These are phyloP conservation scores for Marchantia paleacea DNA, from an alignment of 225 moss, liverwort and hornwort species.

Conservation along the genomic window DNA sequence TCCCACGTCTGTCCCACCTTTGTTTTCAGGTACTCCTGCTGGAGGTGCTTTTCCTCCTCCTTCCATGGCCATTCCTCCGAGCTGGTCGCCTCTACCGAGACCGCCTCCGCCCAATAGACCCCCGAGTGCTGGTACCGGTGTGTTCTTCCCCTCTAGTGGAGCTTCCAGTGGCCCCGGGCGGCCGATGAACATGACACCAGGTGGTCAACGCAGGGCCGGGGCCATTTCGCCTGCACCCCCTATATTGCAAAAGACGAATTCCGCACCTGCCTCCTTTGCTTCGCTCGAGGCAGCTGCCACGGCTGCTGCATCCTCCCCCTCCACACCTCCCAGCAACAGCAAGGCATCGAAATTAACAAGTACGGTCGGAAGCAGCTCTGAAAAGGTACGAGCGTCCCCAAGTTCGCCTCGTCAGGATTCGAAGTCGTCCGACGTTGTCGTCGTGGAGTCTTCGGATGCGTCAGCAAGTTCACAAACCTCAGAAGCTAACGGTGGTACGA, in stretches of 20 bases:
- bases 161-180: slow-evolving; percentile 58
- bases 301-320: slow-evolving; percentile 29
- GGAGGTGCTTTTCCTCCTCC: slow-evolving; percentile 39
- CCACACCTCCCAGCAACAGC: slow-evolving; percentile 40
- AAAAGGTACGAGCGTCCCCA: slow-evolving; percentile 27
- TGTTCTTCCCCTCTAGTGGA: slow-evolving; percentile 58
- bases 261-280: slow-evolving; percentile 56
- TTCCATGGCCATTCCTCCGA: slow-evolving; percentile 37
- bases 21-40: slow-evolving; percentile 40
- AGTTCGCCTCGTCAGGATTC: slow-evolving; percentile 22
- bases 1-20: slow-evolving; percentile 35
- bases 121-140: slow-evolving; percentile 57
- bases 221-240: slow-evolving; percentile 35
- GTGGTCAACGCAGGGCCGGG: slow-evolving; percentile 40
- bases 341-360: slow-evolving; percentile 26
- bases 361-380: slow-evolving; percentile 5
- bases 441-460: neutral
- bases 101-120: slow-evolving; percentile 49
- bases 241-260: slow-evolving; percentile 57
- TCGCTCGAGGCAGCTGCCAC: slow-evolving; percentile 50
- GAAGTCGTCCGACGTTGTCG: neutral
- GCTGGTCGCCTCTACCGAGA: slow-evolving; percentile 50
- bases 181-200: slow-evolving; percentile 33
- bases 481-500: slow-evolving; percentile 31
- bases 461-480: slow-evolving; percentile 5